Evolutionary conservation across 2,329 filamentous ascomycete genomes (phyloP).

Genomic region (Tolypocladium amazonense): DNA sequence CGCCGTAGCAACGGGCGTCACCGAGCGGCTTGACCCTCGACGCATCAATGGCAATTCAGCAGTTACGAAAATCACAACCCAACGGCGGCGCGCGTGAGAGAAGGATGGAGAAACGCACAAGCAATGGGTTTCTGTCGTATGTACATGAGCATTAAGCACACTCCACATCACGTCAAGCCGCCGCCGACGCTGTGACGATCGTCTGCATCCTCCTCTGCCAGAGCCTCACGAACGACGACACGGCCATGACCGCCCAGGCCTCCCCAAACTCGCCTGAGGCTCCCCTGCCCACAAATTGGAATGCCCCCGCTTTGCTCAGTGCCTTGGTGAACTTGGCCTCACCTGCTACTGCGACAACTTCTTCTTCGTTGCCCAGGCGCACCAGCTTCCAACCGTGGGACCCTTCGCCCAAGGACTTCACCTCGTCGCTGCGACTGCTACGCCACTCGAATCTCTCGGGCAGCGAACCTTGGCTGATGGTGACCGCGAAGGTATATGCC

Average conservation of each 20-base stretch:
- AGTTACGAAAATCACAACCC: not conserved
- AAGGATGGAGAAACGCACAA: not conserved
- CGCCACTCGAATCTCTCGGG: slow-evolving; percentile 31
- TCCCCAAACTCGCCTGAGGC: slow-evolving; percentile 26
- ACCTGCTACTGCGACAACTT: slow-evolving; percentile 32
- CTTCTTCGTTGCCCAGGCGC: slow-evolving; percentile 17
- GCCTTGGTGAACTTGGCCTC: slow-evolving; percentile 1
- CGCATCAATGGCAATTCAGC: not conserved
- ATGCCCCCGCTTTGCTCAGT: slow-evolving; percentile 20
- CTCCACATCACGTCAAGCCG: not conserved
- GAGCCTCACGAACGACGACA: slow-evolving; percentile 17
- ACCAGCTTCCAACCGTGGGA: slow-evolving; percentile 28
- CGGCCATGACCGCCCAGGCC: slow-evolving; percentile 31
- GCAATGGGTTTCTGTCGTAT: not conserved
- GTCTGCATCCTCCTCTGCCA: slow-evolving; percentile 4
- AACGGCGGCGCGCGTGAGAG: not conserved
- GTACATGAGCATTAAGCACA: not conserved
- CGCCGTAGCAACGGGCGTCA: not conserved
- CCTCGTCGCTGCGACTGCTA: slow-evolving; percentile 21
- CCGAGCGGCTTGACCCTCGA: not conserved
- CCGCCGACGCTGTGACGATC: not conserved
- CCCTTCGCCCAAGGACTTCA: slow-evolving; percentile 19
- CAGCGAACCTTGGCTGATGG: slow-evolving; percentile 17
- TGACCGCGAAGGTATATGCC: slow-evolving; percentile 18
- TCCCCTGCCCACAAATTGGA: slow-evolving; percentile 29